Conservation (phyloP, 306 rosid genomes). For the Dalbergia cultrata region DNA sequence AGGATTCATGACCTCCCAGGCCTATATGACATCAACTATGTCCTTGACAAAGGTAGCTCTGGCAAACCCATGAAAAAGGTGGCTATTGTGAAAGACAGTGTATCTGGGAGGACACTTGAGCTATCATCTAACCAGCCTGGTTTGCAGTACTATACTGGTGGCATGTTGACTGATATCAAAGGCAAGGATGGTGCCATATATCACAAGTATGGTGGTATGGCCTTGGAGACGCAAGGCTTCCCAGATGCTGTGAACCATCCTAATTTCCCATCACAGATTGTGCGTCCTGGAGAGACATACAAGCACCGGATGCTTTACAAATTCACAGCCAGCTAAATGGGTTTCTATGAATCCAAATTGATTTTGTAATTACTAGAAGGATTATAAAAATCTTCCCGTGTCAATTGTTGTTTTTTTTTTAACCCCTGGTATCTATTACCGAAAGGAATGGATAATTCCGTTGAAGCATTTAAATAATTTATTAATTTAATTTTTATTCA, state of each 20-base stretch:
- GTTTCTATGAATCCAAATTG: no score
- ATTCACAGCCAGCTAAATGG: constrained; percentile 55
- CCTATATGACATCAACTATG: constrained; percentile 77
- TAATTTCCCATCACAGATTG: constrained; percentile 66
- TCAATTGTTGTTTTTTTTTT: no score
- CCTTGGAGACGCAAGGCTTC: constrained; percentile 76
- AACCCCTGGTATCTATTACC: no score
- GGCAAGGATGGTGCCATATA: constrained; percentile 65
- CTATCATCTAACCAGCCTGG: constrained; percentile 70
- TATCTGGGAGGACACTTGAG: constrained; percentile 75
- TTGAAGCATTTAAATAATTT: no score
- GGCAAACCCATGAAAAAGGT: constrained; percentile 18
- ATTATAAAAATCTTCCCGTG: no score
- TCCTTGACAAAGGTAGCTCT: constrained; percentile 42
- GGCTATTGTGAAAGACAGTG: constrained; percentile 50
- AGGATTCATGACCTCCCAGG: constrained; percentile 51
- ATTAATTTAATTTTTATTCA: no score
- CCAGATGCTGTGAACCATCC: constrained; percentile 67
- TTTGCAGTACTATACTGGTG: constrained; percentile 64
- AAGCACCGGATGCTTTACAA: constrained; percentile 66
- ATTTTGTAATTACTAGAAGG: no score
- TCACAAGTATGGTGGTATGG: constrained; percentile 47
- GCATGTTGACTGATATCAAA: constrained; percentile 47
- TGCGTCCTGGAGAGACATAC: constrained; percentile 64
- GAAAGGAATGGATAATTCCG: no score